These are phyloP conservation scores for Aureobasidium melanogenum DNA, from an alignment of 2,329 filamentous ascomycete species.

Conservation along the genomic window DNA sequence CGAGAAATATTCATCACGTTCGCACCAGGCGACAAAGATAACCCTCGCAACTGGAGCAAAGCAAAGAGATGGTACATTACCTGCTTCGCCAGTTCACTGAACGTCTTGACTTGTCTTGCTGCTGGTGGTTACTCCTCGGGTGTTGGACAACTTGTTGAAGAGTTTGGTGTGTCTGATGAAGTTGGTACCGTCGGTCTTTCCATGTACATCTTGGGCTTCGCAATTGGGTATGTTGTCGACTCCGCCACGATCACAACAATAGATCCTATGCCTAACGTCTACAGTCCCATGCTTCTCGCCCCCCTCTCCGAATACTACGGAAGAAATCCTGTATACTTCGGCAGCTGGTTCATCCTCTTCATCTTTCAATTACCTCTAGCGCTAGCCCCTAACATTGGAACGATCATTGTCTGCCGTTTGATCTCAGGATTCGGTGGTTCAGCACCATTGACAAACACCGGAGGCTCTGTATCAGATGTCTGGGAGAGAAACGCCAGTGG, in stretches of 20 bases:
- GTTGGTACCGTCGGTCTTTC: constrained; percentile 27
- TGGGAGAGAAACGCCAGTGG: constrained; percentile 27
- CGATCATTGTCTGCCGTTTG: constrained; percentile 24
- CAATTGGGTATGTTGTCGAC: constrained; percentile 12
- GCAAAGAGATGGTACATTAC: constrained; percentile 35
- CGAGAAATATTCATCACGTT: constrained; percentile 19
- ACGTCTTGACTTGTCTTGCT: constrained; percentile 17
- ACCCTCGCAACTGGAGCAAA: constrained; percentile 33
- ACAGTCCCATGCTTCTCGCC: constrained; percentile 21
- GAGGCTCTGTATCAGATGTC: constrained; percentile 24
- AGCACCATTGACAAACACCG: constrained; percentile 28
- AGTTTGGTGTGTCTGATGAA: constrained; percentile 23
- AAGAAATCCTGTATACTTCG: constrained; percentile 26
- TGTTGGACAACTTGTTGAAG: constrained; percentile 1
- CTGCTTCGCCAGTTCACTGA: constrained; percentile 29
- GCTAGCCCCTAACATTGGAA: constrained; percentile 10
- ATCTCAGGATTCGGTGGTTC: constrained; percentile 24
- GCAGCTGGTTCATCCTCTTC: constrained; percentile 24
- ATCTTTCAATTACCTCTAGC: constrained; percentile 22
- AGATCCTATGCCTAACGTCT: neutral
- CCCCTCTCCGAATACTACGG: constrained; percentile 30
- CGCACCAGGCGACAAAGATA: constrained; percentile 22
- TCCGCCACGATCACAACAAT: neutral
- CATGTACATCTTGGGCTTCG: constrained; percentile 22
- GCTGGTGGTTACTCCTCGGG: constrained; percentile 13